Conservation (phyloP, 148 eudicot species). For the Amaranthus hypochondriacus region DNA sequence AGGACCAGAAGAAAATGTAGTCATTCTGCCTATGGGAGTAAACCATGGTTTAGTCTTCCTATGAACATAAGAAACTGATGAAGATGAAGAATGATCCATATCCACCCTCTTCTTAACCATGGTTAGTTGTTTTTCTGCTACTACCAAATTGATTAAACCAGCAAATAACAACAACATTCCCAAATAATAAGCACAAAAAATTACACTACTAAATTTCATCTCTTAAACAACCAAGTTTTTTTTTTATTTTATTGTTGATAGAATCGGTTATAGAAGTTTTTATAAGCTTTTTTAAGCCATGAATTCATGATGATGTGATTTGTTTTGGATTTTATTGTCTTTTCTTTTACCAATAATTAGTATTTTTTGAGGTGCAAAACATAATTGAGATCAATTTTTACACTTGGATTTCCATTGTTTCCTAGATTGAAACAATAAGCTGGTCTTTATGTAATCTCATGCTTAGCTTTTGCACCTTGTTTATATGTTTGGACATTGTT, state of each 20-base stretch:
- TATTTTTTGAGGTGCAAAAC: conserved; percentile 8
- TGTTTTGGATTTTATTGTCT: not conserved
- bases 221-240: too few relatives aligned
- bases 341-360: not conserved
- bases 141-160: not conserved
- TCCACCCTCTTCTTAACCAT: not conserved
- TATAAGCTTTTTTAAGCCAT: not conserved
- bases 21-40: conserved; percentile 12
- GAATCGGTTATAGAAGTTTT: not conserved
- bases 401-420: conserved; percentile 36
- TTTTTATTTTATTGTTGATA: not conserved
- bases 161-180: conserved; percentile 16
- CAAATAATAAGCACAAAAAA: conserved; percentile 2
- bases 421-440: conserved; percentile 18
- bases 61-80: not conserved
- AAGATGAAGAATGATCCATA: not conserved
- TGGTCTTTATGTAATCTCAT: conserved; percentile 29
- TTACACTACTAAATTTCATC: not conserved
- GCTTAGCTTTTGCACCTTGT: conserved; percentile 20
- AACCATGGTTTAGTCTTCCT: conserved; percentile 11
- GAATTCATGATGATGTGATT: not conserved
- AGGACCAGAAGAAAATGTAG: conserved; percentile 28
- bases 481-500: conserved; percentile 18
- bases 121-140: not conserved
- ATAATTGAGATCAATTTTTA: conserved; percentile 14